Evolutionary conservation across 768 basidiomycete genomes (phyloP), one percentile per base, ranked within the genome.

Genomic region (Mycena polygramma): DNA sequence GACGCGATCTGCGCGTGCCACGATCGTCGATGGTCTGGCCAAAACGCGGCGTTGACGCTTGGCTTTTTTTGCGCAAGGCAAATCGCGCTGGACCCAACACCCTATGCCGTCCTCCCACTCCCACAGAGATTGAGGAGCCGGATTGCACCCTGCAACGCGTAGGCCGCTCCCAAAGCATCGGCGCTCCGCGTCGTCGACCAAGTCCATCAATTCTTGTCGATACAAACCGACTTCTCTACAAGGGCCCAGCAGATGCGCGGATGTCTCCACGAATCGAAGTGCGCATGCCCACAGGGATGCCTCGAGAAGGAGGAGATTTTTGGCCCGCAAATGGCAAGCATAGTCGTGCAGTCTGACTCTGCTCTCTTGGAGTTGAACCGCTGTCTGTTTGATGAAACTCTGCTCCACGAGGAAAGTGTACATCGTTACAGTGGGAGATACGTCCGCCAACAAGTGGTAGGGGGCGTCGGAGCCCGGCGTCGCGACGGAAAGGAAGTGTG

Each of bases 241-340:
- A 52, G 30, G 52, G n/a, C 36, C 64, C n/a, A 57, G 13, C 15
- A 39, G 26, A 14, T 64, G 30, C 35, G 37, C 41, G 15, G 69
- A 53, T 24, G 45, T 51, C 35, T 90, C 88, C 62, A 88, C 79
- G 66, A 85, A 80, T 46, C 78, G 80, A 26, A 89, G 84, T 7
- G 84, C 84, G 63, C 86, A 87, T 19, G 83, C 81, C 85, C 86
- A 90, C 26, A 90, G 73, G 11, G 87, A 87, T 11, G 87, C 86
- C 61, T 89, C 87, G 20, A 87, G 80, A 9, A 72, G 78, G 9
- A 81, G 79, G 19, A 89, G 74, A 22, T 76, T 76, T 49, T 81
- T 78, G 0, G 75, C 75, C 22, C 78, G 76, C 19, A 90, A 75
- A 14, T 75, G 63, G 4, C 69, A 49, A 67, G 76, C 72, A 57